Percentiles rank a stretch among this genome's conserved stretches.
Evolutionary conservation across 495 filamentous ascomycete genomes (phyloP).

Genomic region (Aspergillus heteromorphus): DNA sequence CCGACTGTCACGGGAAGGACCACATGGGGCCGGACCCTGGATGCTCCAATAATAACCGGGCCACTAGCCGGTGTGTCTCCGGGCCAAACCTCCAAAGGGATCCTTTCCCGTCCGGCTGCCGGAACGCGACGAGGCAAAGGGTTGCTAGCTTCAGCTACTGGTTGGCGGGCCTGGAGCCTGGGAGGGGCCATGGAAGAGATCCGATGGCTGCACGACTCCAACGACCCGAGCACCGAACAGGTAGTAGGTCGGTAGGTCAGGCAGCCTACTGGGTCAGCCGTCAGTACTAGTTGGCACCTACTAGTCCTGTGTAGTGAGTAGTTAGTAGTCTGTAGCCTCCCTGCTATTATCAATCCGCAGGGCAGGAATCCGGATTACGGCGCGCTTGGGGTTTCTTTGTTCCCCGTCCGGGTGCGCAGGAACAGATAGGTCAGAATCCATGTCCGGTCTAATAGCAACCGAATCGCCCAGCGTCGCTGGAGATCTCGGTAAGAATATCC

Average conservation of each 20-base stretch:
- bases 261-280: neutral
- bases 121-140: slow-evolving; percentile 1
- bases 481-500: slow-evolving; percentile 3
- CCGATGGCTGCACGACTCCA: slow-evolving; percentile 4
- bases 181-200: slow-evolving; percentile 1
- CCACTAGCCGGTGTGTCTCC: neutral
- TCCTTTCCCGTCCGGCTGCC: slow-evolving; percentile 8
- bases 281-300: no score
- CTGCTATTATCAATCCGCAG: no score
- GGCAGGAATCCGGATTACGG: no score
- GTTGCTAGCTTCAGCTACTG: slow-evolving; percentile 25
- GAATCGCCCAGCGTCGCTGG: neutral
- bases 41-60: slow-evolving; percentile 4
- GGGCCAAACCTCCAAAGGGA: slow-evolving; percentile 6
- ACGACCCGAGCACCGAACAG: slow-evolving; percentile 3
- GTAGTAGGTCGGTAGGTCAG: neutral
- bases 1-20: slow-evolving; percentile 11
- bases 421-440: no score
- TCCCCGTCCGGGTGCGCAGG: no score
- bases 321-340: no score
- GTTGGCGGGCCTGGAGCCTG: neutral
- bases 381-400: no score
- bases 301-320: no score
- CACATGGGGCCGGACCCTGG: slow-evolving; percentile 6
- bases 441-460: neutral